phyloP scores from a whole-genome alignment of 2,329 filamentous ascomycete genomes.

The Xylariales sp. region DNA sequence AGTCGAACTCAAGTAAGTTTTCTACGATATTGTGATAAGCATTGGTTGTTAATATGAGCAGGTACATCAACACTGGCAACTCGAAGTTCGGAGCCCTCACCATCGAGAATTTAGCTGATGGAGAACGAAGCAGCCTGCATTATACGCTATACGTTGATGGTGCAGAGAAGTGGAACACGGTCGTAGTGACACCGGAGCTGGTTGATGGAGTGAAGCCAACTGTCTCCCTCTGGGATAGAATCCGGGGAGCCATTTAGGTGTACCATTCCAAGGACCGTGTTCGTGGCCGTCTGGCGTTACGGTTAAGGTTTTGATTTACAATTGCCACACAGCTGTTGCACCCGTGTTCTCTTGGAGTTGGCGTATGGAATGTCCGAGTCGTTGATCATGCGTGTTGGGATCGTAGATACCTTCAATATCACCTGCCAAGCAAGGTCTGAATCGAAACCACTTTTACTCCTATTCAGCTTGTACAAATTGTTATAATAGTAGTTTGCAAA shows the following conservation, averaged over 20 bases:
- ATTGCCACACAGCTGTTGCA: no score
- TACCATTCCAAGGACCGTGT: no score
- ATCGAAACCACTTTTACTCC: no score
- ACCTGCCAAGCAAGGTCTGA: no score
- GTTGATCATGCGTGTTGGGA: no score
- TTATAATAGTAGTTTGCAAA: no score
- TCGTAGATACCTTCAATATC: no score
- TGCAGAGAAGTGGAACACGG: constrained; percentile 67
- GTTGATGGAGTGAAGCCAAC: constrained; percentile 24
- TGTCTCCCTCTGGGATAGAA: constrained; percentile 43
- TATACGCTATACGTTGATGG: constrained; percentile 84
- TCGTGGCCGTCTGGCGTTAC: no score
- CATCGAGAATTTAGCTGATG: constrained; percentile 62
- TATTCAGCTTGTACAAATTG: no score
- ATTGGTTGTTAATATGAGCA: constrained; percentile 28
- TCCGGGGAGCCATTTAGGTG: constrained; percentile 21
- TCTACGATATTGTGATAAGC: background rate
- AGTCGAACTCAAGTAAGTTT: constrained; percentile 74
- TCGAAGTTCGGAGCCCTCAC: constrained; percentile 84
- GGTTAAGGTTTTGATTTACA: no score
- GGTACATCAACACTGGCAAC: constrained; percentile 77
- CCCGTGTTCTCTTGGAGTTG: no score
- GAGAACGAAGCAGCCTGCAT: constrained; percentile 66
- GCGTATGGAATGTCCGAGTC: background rate
- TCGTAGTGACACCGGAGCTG: constrained; percentile 44